Evolutionary conservation across 352 stramenopile species (phyloP), one percentile per base, ranked within the genome.

Genomic region (Pythium aristosporum): DNA sequence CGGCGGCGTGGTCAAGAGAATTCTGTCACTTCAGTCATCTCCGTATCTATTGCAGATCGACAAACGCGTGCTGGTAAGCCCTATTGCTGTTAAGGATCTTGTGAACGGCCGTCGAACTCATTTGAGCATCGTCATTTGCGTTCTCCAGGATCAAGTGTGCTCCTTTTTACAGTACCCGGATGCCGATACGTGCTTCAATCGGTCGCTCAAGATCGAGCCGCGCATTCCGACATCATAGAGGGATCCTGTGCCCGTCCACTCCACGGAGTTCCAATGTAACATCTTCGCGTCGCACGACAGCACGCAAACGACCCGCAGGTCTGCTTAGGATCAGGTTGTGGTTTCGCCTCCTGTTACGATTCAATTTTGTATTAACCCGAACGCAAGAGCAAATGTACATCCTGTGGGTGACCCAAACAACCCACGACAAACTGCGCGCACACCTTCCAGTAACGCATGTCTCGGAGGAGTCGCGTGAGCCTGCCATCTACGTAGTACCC

Each of bases 131-230:
- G 25, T 30, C 25, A 30, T 4, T 58, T 6, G 12, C 18, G 39
- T 9, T 58, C 18, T 43, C 25, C 43, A 95, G 87, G 85, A 96
- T 37, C 77, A 90, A 56, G 74, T 96, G 25, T 96, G 82, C 51
- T 76, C 83, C 3, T 68, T 77, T n/a, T 49, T 91, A 37, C 77
- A 85, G 11, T 91, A 79, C 52, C 49, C 69, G 16, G 77, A 91
- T 43, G 69, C 76, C 5, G 87, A 96, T 21, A 68, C 82, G n/a
- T 92, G 85, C 64, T 96, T 94, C 57, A 69, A 67, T 30, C 83
- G 87, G 2, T 96, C 87, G 28, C 59, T 96, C 10, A 87, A 92
- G 63, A 78, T 96, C 13, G 87, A 96, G 44, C 87, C 87, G 25
- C 82, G 87, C 25, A 82, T 94, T 28, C 77, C 79, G 30, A 77